A percentile compares a stretch with the other conserved stretches of the same genome.
Evolutionary conservation across 2,329 filamentous ascomycete genomes (phyloP).

Genomic region (Paraconiothyrium sp.): DNA sequence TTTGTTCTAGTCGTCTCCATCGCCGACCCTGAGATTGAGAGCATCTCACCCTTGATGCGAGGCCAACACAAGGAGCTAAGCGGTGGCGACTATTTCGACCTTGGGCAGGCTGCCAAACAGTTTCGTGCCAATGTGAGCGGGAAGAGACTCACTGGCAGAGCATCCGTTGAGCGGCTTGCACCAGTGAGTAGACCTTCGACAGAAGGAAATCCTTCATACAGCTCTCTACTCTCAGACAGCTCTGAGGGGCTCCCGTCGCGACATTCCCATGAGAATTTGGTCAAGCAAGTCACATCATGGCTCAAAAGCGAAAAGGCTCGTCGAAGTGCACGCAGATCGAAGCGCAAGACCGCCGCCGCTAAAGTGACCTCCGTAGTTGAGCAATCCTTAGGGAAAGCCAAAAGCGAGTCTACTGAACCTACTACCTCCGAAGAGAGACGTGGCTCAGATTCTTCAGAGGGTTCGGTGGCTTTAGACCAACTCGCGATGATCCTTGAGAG

Average conservation of each 20-base stretch:
- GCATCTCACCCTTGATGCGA: conserved; percentile 58
- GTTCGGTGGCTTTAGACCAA: conserved; percentile 78
- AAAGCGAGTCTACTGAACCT: conserved; percentile 19
- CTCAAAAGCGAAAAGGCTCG: conserved; percentile 80
- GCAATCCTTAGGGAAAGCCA: conserved; percentile 8
- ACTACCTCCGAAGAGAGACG: conserved; percentile 52
- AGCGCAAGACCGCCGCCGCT: conserved; percentile 60
- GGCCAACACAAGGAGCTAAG: conserved; percentile 57
- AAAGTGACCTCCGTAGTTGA: conserved; percentile 53
- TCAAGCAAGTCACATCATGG: conserved; percentile 84
- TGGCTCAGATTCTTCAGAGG: conserved; percentile 71
- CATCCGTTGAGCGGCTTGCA: conserved; percentile 44
- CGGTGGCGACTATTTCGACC: conserved; percentile 52
- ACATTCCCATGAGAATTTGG: conserved; percentile 56
- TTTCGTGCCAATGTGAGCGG: conserved; percentile 51
- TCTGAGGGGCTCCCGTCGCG: conserved; percentile 34
- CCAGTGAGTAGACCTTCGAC: conserved; percentile 30
- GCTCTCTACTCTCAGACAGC: conserved; percentile 42
- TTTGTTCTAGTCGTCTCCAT: conserved; percentile 55
- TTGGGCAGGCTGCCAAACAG: conserved; percentile 50
- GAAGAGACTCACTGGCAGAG: conserved; percentile 56
- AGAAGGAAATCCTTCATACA: conserved; percentile 42
- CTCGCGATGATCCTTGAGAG: conserved; percentile 82
- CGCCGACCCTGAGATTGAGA: conserved; percentile 56
- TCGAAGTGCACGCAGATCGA: conserved; percentile 64